Evolutionary conservation across 305 asterid genomes (phyloP).

Genomic region (Euphrasia arctica): DNA sequence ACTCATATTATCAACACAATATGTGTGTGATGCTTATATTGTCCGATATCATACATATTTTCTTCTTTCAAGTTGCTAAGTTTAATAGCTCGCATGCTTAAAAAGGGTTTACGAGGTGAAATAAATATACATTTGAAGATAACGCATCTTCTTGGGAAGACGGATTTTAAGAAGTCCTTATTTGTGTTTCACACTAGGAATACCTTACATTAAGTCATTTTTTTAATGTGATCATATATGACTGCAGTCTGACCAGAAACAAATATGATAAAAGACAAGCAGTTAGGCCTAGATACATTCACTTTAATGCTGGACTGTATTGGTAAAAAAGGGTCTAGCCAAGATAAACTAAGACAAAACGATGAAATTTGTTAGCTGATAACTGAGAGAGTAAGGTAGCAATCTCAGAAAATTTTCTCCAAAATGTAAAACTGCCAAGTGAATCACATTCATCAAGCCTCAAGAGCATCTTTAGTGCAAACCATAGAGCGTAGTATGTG

Average conservation of each 20-base stretch:
- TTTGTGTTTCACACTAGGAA: conserved; percentile 7
- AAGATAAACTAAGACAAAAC: neutral
- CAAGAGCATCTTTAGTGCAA: conserved; percentile 11
- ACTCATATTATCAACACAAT: conserved; percentile 27
- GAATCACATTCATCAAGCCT: neutral
- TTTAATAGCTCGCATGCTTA: conserved; percentile 15
- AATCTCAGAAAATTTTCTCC: conserved; percentile 5
- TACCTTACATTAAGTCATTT: conserved; percentile 6
- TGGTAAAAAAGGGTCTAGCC: no score
- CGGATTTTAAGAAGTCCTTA: conserved; percentile 7
- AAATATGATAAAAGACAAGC: neutral
- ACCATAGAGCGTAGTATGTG: conserved; percentile 5
- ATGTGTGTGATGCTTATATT: conserved; percentile 12
- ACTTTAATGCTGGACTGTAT: no score
- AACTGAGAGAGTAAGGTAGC: conserved; percentile 11
- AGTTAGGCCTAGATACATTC: neutral
- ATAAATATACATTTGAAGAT: conserved; percentile 17
- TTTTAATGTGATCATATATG: conserved; percentile 8
- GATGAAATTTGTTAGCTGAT: conserved; percentile 7
- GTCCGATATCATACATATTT: conserved; percentile 13
- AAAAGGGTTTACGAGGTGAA: conserved; percentile 16
- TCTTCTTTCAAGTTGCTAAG: conserved; percentile 21
- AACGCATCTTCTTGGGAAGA: conserved; percentile 15
- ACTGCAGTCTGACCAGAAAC: conserved; percentile 14
- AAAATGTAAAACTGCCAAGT: conserved; percentile 9